A percentile compares a stretch with the other conserved stretches of the same genome.
Evolutionary conservation across 2,329 filamentous ascomycete genomes (phyloP).

Genomic region (Aspergillus ochraceoroseus): DNA sequence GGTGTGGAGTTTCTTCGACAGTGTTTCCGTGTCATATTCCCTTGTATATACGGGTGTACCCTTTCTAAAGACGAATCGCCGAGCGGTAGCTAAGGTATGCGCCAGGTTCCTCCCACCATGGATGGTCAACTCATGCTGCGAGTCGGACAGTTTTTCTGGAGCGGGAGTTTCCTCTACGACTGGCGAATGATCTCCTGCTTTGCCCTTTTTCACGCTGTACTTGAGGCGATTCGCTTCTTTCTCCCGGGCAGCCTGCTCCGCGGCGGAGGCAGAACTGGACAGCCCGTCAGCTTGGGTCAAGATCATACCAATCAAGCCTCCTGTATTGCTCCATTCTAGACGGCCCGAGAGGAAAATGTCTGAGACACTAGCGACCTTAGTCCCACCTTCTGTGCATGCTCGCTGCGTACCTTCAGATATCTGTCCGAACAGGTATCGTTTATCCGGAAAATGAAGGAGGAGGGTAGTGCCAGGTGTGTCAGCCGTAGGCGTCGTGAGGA

Average conservation of each 20-base stretch:
- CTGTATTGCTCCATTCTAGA: constrained; percentile 68
- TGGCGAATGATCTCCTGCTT: too few species aligned
- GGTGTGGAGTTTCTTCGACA: constrained; percentile 23
- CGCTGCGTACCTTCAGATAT: constrained; percentile 81
- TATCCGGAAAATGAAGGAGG: constrained; percentile 72
- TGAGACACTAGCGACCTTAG: constrained; percentile 60
- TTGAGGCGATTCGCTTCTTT: constrained; percentile 30
- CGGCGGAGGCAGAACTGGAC: constrained; percentile 45
- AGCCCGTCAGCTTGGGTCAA: constrained; percentile 72
- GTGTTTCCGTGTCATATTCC: constrained; percentile 55
- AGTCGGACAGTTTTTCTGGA: constrained; percentile 25
- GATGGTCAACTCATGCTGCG: constrained; percentile 52
- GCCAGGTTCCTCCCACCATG: constrained; percentile 77
- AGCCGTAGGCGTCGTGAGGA: constrained; percentile 76
- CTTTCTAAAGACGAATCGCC: constrained; percentile 80
- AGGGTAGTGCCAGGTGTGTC: constrained; percentile 80
- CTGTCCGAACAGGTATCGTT: constrained; percentile 80
- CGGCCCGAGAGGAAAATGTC: constrained; percentile 80
- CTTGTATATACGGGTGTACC: constrained; percentile 67
- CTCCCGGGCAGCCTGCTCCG: constrained; percentile 39
- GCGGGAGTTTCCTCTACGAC: constrained; percentile 10
- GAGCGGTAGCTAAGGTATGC: constrained; percentile 73
- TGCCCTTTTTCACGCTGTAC: constrained; percentile 19
- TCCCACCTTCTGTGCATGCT: constrained; percentile 62
- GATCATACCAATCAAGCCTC: constrained; percentile 79